Conservation (phyloP, 176 grass and related monocot genomes). For the Areca catechu region DNA sequence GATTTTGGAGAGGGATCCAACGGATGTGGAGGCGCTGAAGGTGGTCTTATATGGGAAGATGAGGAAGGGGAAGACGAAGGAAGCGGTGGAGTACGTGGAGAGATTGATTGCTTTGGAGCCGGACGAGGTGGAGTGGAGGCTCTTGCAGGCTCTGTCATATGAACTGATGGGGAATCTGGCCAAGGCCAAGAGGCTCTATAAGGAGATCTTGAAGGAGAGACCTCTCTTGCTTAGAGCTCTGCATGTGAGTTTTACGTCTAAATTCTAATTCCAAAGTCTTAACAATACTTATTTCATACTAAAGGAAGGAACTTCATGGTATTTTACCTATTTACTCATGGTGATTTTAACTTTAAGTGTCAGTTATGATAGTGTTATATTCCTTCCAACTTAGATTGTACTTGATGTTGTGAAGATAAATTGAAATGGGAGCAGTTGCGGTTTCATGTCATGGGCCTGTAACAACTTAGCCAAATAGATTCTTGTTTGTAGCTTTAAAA, state of each 20-base stretch:
- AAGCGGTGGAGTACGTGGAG: constrained; percentile 38
- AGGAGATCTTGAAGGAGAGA: constrained; percentile 51
- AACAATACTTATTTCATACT: neutral
- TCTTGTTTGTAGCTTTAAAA: no score
- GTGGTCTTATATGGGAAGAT: constrained; percentile 60
- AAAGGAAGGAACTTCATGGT: no score
- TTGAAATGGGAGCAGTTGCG: no score
- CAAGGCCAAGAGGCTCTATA: constrained; percentile 57
- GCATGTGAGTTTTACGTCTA: constrained; percentile 45
- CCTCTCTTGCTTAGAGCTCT: constrained; percentile 66
- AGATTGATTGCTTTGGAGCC: constrained; percentile 51
- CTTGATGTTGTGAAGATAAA: no score
- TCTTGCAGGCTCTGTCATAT: constrained; percentile 63
- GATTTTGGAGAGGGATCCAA: constrained; percentile 36
- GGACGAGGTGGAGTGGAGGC: constrained; percentile 61
- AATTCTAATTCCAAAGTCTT: neutral
- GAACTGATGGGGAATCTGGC: constrained; percentile 54
- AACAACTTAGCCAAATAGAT: no score
- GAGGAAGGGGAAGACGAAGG: constrained; percentile 51
- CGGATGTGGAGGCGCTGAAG: constrained; percentile 63
- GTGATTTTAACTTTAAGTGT: no score
- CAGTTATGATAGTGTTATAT: no score
- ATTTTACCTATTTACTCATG: no score
- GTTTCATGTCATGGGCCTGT: no score
- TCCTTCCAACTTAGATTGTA: no score